Conservation (phyloP, 306 rosid genomes). For the Luffa aegyptiaca region DNA sequence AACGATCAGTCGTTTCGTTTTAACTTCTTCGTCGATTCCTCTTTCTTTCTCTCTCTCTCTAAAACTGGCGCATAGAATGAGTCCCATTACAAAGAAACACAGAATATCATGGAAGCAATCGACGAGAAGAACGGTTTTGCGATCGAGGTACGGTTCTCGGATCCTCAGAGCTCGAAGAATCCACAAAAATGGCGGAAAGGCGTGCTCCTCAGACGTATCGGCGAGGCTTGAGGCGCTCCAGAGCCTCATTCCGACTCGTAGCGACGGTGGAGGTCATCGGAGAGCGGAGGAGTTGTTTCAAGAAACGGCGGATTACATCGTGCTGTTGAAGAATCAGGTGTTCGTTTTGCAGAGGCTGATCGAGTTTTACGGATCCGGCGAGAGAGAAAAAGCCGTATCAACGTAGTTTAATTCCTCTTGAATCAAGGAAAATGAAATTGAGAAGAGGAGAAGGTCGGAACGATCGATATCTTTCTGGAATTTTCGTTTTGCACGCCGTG, state of each 20-base stretch:
- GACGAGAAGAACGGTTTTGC: slow-evolving; percentile 4
- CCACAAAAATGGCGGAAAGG: slow-evolving; percentile 20
- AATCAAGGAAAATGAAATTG: neutral
- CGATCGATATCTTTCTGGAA: slow-evolving; percentile 10
- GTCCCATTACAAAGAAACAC: slow-evolving; percentile 32
- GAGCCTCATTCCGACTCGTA: slow-evolving; percentile 47
- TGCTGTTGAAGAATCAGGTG: slow-evolving; percentile 49
- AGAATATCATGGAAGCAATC: slow-evolving; percentile 22
- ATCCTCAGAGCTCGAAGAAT: slow-evolving; percentile 22
- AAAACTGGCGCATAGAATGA: slow-evolving; percentile 24
- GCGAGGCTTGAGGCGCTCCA: slow-evolving; percentile 48
- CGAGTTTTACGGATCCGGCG: slow-evolving; percentile 46
- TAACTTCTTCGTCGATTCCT: neutral
- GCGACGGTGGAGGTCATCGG: slow-evolving; percentile 12
- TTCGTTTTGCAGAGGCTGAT: slow-evolving; percentile 66
- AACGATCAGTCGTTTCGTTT: neutral
- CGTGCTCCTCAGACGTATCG: slow-evolving; percentile 36
- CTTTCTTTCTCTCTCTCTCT: neutral
- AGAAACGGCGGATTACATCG: slow-evolving; percentile 84
- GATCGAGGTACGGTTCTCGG: slow-evolving; percentile 16
- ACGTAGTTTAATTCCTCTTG: slow-evolving; percentile 8
- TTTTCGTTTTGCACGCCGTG: slow-evolving; percentile 28
- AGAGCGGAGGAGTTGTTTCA: slow-evolving; percentile 54
- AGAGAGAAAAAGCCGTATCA: slow-evolving; percentile 28
- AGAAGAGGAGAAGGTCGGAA: neutral